A percentile compares a stretch with the other conserved stretches of the same genome.
Conservation (phyloP, 2,329 filamentous ascomycete genomes). For the Aspergillus melleus region DNA sequence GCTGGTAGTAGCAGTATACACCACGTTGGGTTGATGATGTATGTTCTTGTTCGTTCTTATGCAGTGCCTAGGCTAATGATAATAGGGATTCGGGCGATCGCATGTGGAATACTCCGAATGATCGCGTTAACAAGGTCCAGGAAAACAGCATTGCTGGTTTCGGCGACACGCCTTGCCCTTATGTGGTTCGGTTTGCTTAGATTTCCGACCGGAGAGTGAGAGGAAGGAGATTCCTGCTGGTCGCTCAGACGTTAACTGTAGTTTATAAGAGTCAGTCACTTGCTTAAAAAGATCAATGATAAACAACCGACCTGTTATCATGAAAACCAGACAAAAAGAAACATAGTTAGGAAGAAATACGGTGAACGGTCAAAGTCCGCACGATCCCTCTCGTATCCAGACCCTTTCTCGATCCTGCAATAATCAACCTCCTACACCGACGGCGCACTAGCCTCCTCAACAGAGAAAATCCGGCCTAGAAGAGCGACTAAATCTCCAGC, state of each 20-base stretch:
- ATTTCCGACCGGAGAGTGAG: not conserved
- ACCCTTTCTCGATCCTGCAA: no score
- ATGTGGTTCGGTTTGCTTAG: constrained; percentile 22
- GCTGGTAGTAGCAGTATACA: constrained; percentile 4
- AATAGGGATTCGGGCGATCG: constrained; percentile 25
- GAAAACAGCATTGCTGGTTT: constrained; percentile 23
- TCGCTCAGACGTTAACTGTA: no score
- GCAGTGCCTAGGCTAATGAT: not conserved
- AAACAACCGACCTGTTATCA: not conserved
- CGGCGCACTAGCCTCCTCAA: not conserved
- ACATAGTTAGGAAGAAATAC: no score
- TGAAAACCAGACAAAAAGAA: no score
- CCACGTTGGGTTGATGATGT: constrained; percentile 16
- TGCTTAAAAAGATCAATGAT: not conserved
- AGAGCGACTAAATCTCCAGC: not conserved
- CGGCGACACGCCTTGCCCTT: constrained; percentile 23
- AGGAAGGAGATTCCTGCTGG: no score
- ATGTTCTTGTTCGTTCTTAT: not conserved
- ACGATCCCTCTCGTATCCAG: not conserved
- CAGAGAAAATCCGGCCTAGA: not conserved
- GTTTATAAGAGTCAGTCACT: not conserved
- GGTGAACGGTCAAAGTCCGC: no score
- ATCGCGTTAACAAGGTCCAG: constrained; percentile 24
- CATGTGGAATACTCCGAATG: constrained; percentile 30
- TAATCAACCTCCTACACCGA: not conserved